Conservation (phyloP, 352 stramenopile species). For the Phytophthora chlamydospora region DNA sequence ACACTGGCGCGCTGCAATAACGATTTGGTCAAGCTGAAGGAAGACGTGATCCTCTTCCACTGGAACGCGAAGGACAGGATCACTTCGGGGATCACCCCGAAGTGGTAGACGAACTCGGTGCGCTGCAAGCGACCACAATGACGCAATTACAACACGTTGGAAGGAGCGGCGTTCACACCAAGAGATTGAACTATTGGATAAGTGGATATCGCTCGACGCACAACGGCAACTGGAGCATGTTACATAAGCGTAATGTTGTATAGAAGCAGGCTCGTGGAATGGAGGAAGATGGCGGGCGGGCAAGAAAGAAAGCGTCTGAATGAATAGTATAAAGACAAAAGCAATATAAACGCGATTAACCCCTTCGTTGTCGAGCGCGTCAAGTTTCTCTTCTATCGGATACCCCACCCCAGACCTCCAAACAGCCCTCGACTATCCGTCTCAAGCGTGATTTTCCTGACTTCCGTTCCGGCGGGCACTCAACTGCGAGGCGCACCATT, state of each 20-base stretch:
- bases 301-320: constrained; percentile 25
- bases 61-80: constrained; percentile 82
- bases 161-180: not conserved
- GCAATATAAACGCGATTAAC: constrained; percentile 39
- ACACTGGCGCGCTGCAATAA: constrained; percentile 79
- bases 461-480: too few relatives aligned
- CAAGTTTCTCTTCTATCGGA: too few relatives aligned
- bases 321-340: constrained; percentile 38
- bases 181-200: too few relatives aligned
- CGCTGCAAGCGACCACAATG: constrained; percentile 15
- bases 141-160: constrained; percentile 8
- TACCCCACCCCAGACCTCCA: too few relatives aligned
- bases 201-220: too few relatives aligned
- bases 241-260: constrained; percentile 35
- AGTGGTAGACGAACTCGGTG: constrained; percentile 35
- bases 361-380: constrained; percentile 4
- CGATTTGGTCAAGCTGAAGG: constrained; percentile 84
- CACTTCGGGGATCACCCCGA: constrained; percentile 41
- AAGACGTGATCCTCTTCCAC: constrained; percentile 87
- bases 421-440: too few relatives aligned
- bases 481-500: too few relatives aligned
- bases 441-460: too few relatives aligned
- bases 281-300: constrained; percentile 8
- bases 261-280: constrained; percentile 28
- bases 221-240: constrained; percentile 12